A percentile compares a stretch with the other conserved stretches of the same genome.
These are phyloP conservation scores for Coprinopsis marcescibilis DNA, from an alignment of 768 basidiomycete species.

Conservation along the genomic window DNA sequence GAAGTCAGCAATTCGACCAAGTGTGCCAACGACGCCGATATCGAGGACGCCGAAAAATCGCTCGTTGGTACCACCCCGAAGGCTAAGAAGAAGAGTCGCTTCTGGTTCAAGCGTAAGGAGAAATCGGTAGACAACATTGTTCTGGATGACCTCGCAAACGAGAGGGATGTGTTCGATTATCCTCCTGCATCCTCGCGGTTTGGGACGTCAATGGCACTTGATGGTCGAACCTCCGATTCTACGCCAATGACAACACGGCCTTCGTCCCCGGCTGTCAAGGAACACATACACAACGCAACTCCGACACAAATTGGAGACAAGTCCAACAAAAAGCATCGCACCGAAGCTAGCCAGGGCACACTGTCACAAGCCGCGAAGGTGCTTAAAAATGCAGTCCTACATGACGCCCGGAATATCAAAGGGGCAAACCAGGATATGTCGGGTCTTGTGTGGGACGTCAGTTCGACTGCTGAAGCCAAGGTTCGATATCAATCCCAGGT, in stretches of 20 bases:
- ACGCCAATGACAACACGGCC: too few species aligned
- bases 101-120: slow-evolving; percentile 1
- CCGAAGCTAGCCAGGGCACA: not conserved
- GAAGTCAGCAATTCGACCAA: slow-evolving; percentile 16
- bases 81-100: slow-evolving; percentile 11
- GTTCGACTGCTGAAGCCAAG: slow-evolving; percentile 62
- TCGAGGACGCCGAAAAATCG: slow-evolving; percentile 14
- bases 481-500: slow-evolving; percentile 23
- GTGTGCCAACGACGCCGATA: slow-evolving; percentile 16
- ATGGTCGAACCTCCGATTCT: too few species aligned
- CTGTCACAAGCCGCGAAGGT: slow-evolving; percentile 55
- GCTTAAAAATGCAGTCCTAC: slow-evolving; percentile 62
- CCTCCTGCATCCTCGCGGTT: too few species aligned
- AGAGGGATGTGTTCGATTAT: too few species aligned
- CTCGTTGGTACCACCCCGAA: slow-evolving; percentile 14
- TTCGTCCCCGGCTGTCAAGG: too few species aligned
- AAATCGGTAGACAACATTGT: not conserved
- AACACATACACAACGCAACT: too few species aligned
- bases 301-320: too few species aligned
- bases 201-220: too few species aligned
- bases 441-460: slow-evolving; percentile 47
- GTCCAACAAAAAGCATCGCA: not conserved
- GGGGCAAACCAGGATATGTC: slow-evolving; percentile 40
- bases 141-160: slow-evolving; percentile 17
- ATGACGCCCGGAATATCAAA: slow-evolving; percentile 68